Evolutionary conservation across 768 basidiomycete species (phyloP).

Genomic region (Solioccasus polychromus): DNA sequence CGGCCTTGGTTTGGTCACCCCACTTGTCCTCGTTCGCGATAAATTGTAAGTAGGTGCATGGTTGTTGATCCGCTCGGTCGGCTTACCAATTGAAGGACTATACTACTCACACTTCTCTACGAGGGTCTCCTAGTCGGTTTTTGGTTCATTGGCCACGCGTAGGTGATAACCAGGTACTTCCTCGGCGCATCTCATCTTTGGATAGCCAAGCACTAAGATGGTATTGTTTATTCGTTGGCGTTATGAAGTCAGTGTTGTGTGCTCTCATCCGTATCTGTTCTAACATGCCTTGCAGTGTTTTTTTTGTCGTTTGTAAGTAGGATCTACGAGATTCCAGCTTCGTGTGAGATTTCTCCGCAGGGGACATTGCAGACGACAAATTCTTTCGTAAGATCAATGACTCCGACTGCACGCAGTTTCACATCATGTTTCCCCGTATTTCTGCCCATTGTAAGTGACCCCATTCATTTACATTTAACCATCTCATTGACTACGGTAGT

Average conservation of each 20-base stretch:
- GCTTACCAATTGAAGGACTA: conserved; percentile 57
- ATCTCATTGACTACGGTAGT: conserved; percentile 39
- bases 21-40: conserved; percentile 82
- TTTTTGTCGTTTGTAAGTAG: conserved; percentile 82
- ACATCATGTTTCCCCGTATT: conserved; percentile 66
- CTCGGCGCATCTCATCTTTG: conserved; percentile 3
- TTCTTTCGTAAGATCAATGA: conserved; percentile 95
- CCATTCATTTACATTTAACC: background rate
- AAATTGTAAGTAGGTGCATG: conserved; percentile 63
- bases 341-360: conserved; percentile 35
- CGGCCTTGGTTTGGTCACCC: conserved; percentile 81
- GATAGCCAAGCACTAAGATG: conserved; percentile 74
- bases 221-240: conserved; percentile 79
- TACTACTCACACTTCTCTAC: conserved; percentile 74
- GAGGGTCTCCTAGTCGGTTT: conserved; percentile 88
- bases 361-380: conserved; percentile 92
- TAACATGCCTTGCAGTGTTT: conserved; percentile 44
- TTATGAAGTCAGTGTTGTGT: conserved; percentile 67
- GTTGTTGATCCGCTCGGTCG: background rate
- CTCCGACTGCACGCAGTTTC: conserved; percentile 89
- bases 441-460: conserved; percentile 61
- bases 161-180: conserved; percentile 28
- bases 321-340: background rate
- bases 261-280: conserved; percentile 9
- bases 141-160: conserved; percentile 95